Percentiles rank a stretch among this genome's conserved stretches.
These are phyloP conservation scores for Mycogone perniciosa DNA, from an alignment of 2,329 filamentous ascomycete genomes.

Conservation along the genomic window DNA sequence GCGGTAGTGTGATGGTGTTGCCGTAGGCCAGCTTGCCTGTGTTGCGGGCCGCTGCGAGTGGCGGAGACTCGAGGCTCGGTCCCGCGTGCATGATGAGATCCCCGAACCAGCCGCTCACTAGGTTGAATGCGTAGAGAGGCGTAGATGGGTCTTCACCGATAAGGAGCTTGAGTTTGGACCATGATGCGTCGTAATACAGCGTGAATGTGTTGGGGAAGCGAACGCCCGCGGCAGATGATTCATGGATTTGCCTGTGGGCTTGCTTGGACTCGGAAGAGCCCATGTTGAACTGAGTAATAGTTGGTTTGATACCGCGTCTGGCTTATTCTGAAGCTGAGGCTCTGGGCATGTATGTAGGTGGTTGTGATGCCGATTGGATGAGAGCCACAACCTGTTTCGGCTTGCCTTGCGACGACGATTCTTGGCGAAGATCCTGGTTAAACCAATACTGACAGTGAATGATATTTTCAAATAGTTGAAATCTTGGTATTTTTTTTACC, in stretches of 20 bases:
- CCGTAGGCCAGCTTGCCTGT: not conserved
- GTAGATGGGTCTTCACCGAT: not conserved
- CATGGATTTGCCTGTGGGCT: conserved; percentile 3
- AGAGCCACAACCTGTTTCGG: too few species aligned
- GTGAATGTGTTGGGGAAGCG: conserved; percentile 1
- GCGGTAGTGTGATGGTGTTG: conserved; percentile 12
- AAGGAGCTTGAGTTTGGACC: conserved; percentile 4
- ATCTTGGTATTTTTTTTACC: too few species aligned
- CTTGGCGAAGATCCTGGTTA: too few species aligned
- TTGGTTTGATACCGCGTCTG: too few species aligned
- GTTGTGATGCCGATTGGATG: too few species aligned
- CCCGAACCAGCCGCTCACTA: conserved; percentile 7
- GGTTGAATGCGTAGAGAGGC: conserved; percentile 8
- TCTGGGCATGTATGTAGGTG: too few species aligned
- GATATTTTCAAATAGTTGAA: too few species aligned
- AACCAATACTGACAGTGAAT: too few species aligned
- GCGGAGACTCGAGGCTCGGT: conserved; percentile 4
- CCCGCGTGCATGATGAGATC: conserved; percentile 11
- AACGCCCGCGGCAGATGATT: not conserved
- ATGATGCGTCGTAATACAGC: conserved; percentile 7
- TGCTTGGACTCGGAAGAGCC: too few species aligned
- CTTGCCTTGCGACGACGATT: too few species aligned
- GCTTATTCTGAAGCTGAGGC: too few species aligned
- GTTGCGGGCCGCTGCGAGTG: conserved; percentile 8
- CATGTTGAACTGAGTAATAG: too few species aligned